Evolutionary conservation across 23 red algal genomes (phyloP), one percentile per base, ranked within the genome.

Genomic region (Pyropia yezoensis): DNA sequence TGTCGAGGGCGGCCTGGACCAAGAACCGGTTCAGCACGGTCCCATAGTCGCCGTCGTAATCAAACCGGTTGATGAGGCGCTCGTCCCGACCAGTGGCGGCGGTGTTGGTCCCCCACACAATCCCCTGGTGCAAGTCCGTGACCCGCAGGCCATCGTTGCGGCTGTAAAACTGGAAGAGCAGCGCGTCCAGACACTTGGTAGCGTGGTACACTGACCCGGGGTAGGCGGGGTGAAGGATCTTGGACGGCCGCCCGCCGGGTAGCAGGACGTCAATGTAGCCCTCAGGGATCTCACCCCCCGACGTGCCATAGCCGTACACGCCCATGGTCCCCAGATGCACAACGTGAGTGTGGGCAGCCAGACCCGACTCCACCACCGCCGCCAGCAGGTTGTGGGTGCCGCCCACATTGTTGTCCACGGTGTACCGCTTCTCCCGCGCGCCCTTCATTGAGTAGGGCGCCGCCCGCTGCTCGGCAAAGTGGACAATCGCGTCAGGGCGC

Each of bases 311-410:
- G n/a, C 93, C 93, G 67, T 97, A 97, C 21, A 97, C 93, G 52
- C 93, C 93, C 93, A 97, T 97, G 8, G 93, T 97, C n/a, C 93
- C 93, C 33, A 97, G 65, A 56, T 97, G 93, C 21, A 97, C 93
- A 8, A 97, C 63, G 12, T 47, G 39, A 8, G 39, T 47, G 61
- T 97, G 93, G 21, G 81, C 63, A 69, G 90, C 93, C 8, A 97
- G 34, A 6, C 72, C 74, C 18, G 69, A 79, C 63, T 90, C 83
- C 15, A 90, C 93, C 51, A 97, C 77, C 52, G 93, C 85, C n/a
- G 76, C 77, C 21, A 97, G 64, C 55, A 97, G 18, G 71, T 89
- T 97, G 50, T 89, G 77, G 26, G 93, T 97, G 18, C 83, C 93
- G 72, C 62, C 70, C 22, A 97, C 93, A 60, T 97, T 97, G 70